phyloP scores from a whole-genome alignment of 768 basidiomycete genomes.

The Rhizopogon roseolus region DNA sequence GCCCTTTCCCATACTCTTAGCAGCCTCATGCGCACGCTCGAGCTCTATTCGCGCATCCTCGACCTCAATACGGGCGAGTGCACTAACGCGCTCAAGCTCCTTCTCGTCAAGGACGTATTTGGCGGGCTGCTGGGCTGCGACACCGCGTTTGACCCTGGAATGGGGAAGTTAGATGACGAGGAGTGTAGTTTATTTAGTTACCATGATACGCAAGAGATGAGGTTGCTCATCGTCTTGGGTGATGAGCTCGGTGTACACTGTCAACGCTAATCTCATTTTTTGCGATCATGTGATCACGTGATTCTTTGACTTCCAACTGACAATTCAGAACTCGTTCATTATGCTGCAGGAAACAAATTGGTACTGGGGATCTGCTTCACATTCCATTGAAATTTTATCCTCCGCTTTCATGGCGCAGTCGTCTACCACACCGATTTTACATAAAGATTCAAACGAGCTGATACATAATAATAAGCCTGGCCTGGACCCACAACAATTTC shows the following conservation, averaged over 20 bases:
- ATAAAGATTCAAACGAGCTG: too few relatives aligned
- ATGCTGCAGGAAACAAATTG: too few relatives aligned
- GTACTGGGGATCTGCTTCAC: too few relatives aligned
- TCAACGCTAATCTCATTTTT: neutral
- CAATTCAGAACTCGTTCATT: too few relatives aligned
- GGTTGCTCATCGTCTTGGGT: slow-evolving; percentile 51
- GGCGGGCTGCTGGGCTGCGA: slow-evolving; percentile 65
- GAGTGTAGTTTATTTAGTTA: slow-evolving; percentile 10
- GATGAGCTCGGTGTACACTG: neutral
- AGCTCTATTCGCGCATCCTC: slow-evolving; percentile 88
- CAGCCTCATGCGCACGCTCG: slow-evolving; percentile 74
- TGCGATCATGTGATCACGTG: neutral
- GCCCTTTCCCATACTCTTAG: slow-evolving; percentile 63
- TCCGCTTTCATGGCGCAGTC: too few relatives aligned
- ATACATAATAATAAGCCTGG: too few relatives aligned
- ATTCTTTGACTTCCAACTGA: too few relatives aligned
- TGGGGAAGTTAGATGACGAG: slow-evolving; percentile 1
- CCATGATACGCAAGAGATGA: slow-evolving; percentile 73
- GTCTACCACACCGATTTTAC: too few relatives aligned
- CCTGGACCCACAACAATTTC: too few relatives aligned
- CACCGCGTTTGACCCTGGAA: slow-evolving; percentile 74
- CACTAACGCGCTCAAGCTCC: slow-evolving; percentile 86
- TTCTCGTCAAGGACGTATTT: slow-evolving; percentile 89
- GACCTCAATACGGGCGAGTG: slow-evolving; percentile 80
- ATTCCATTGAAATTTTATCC: too few relatives aligned